Base-by-base conservation (phyloP, 2,329 filamentous ascomycete genomes). In the Epichloe coenophiala region DNA sequence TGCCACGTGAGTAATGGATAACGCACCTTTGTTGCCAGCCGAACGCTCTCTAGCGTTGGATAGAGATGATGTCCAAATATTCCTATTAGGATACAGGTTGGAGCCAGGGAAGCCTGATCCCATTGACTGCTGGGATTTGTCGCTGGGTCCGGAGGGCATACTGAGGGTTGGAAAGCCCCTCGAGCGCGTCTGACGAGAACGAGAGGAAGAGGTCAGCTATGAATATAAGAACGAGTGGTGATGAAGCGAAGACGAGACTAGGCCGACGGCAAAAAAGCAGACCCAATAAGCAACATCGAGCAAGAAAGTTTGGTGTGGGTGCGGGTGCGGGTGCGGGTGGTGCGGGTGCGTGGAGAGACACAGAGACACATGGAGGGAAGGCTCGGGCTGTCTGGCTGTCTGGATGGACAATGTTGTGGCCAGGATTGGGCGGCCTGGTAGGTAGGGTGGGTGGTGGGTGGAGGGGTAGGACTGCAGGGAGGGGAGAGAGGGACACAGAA, bases 1-100 rank as follows among this genome's bases (percentile, higher is more conserved):
- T 37, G 38, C 27, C 17, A 37, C n/a, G 8, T 3, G 5, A 27
- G 21, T 5, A 27, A 27, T 27, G 19, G 12, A 11, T 21, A 48
- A 58, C 71, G 53, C 63, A 81, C 77, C 76, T 70, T 71, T 70
- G 47, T 72, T 65, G 45, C 65, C 68, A 38, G 67, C 64, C 45
- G 67, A 60, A 43, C 60, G 60, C 48, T 62, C 54, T 73, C 76
- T 58, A 65, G 70, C 53, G 67, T 68, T 62, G 65, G 65, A 59
- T 44, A 59, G 54, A 47, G 60, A 68, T 53, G 73, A 68, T 15
- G 71, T 71, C 63, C 65, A 68, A 52, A 68, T 67, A 54, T 59
- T 64, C 39, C 57, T 58, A 50, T 61, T 62, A 7, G 63, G 54
- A 48, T 68, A 70, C 60, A 73, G 55, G 58, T 59, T 60, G 43